Conservation (phyloP, 768 basidiomycete species). For the Boletellus ananas region DNA sequence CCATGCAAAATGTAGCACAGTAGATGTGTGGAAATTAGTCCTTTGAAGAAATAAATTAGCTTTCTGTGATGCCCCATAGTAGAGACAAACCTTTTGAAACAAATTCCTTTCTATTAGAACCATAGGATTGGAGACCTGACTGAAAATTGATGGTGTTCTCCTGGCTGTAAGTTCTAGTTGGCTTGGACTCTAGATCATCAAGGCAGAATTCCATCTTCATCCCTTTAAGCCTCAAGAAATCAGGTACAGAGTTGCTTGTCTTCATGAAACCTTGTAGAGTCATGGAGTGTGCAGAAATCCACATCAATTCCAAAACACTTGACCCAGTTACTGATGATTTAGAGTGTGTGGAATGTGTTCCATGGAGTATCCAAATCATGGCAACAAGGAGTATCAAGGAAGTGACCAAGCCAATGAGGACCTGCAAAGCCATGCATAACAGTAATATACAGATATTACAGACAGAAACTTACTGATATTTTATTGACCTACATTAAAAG, state of each 20-base stretch:
- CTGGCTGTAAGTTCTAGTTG: background rate
- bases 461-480: background rate
- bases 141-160: background rate
- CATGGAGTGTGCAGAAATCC: slow-evolving; percentile 1
- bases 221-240: background rate
- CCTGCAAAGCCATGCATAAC: background rate
- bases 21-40: background rate
- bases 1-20: background rate
- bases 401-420: background rate
- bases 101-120: background rate
- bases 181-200: background rate
- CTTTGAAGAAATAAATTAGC: too few species aligned
- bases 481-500: background rate
- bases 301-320: background rate
- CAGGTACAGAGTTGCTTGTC: background rate
- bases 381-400: background rate
- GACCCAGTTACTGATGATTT: background rate
- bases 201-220: background rate
- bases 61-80: too few species aligned
- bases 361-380: background rate
- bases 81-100: too few species aligned
- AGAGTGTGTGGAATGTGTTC: background rate
- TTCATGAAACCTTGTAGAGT: background rate
- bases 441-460: too few species aligned
- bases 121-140: background rate